Evolutionary conservation across 306 rosid species (phyloP).

Genomic region (Prunus kanzakura): DNA sequence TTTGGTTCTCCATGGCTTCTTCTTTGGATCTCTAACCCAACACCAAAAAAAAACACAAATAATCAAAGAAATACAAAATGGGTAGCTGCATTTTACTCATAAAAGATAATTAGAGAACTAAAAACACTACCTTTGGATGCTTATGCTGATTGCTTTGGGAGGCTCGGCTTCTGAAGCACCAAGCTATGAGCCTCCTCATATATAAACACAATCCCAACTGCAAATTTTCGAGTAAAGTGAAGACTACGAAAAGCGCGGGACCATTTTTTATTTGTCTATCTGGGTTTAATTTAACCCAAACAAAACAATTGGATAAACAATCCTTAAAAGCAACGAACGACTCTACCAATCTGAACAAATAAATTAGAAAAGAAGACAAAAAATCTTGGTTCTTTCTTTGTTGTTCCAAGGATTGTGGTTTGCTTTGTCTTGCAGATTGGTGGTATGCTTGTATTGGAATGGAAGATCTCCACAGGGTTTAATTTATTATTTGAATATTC

Average conservation of each 20-base stretch:
- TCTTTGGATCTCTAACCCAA: constrained; percentile 29
- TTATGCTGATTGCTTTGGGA: constrained; percentile 24
- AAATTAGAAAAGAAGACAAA: background rate
- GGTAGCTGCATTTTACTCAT: background rate
- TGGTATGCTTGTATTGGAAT: constrained; percentile 79
- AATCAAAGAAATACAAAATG: constrained; percentile 15
- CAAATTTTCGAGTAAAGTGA: constrained; percentile 34
- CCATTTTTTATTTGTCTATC: constrained; percentile 27
- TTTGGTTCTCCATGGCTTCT: constrained; percentile 48
- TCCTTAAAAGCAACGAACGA: constrained; percentile 25
- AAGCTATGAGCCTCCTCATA: constrained; percentile 48
- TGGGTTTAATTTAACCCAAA: constrained; percentile 5
- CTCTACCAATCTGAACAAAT: background rate
- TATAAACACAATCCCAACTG: constrained; percentile 1
- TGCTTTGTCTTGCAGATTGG: constrained; percentile 69
- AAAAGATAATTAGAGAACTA: background rate
- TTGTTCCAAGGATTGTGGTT: constrained; percentile 20
- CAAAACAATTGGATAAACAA: constrained; percentile 30
- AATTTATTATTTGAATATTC: constrained; percentile 6
- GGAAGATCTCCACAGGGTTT: constrained; percentile 43
- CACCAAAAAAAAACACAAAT: constrained; percentile 5
- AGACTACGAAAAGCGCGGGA: constrained; percentile 52
- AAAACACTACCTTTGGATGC: constrained; percentile 24
- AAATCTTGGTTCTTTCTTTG: background rate
- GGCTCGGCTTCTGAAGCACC: constrained; percentile 41